Evolutionary conservation across 176 grass and related monocot species (phyloP).

Genomic region (Eleusine coracana): DNA sequence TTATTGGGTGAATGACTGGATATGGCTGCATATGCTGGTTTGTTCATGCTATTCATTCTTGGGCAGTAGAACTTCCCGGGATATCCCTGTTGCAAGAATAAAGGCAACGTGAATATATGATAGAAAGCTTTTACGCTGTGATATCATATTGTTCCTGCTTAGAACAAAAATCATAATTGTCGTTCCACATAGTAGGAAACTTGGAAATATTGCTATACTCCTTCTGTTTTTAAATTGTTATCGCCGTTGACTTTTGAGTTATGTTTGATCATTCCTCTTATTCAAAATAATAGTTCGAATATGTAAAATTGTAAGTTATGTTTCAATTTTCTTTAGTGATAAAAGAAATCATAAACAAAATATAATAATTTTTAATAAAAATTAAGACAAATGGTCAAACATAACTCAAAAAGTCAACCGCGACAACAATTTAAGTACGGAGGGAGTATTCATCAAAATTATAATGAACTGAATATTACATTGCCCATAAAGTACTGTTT

Average conservation of each 20-base stretch:
- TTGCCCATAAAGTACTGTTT: neutral
- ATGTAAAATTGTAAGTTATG: too few relatives aligned
- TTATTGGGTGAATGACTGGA: conserved; percentile 95
- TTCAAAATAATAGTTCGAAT: too few relatives aligned
- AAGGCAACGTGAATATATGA: conserved; percentile 38
- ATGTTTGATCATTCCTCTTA: too few relatives aligned
- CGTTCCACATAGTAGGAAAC: conserved; percentile 1
- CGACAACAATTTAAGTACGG: too few relatives aligned
- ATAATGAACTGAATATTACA: conserved; percentile 19
- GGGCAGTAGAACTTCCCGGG: conserved; percentile 98
- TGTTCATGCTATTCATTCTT: conserved; percentile 99
- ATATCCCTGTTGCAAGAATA: conserved; percentile 75
- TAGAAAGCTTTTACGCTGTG: conserved; percentile 28
- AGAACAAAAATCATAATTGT: conserved; percentile 14
- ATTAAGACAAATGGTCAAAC: too few relatives aligned
- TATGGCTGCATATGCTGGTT: conserved; percentile 98
- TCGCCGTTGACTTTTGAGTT: too few relatives aligned
- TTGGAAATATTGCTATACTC: neutral
- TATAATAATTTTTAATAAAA: too few relatives aligned
- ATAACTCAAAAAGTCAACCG: too few relatives aligned
- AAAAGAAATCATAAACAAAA: too few relatives aligned
- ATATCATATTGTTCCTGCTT: conserved; percentile 25
- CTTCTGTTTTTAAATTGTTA: too few relatives aligned
- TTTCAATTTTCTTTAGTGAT: too few relatives aligned
- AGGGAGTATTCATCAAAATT: neutral